A percentile compares a stretch with the other conserved stretches of the same genome.
phyloP scores from a whole-genome alignment of 129 eudicot genomes.

The Flaveria robusta region DNA sequence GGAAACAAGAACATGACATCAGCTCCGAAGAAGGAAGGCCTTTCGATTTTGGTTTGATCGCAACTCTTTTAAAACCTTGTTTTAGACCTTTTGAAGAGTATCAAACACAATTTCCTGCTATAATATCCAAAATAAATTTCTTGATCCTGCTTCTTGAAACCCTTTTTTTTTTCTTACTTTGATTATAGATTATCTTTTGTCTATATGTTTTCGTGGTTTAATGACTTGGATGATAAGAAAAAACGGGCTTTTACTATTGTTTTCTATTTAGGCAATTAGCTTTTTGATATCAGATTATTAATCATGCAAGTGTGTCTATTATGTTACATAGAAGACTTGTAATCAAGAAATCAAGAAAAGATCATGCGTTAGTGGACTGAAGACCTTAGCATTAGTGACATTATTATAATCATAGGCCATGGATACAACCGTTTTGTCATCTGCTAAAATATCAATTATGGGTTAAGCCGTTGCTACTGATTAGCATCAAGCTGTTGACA shows the following conservation, averaged over 20 bases:
- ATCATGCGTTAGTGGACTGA: no score
- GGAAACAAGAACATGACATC: conserved; percentile 59
- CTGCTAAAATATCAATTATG: no score
- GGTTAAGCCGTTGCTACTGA: no score
- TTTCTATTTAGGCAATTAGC: neutral
- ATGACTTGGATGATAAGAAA: neutral
- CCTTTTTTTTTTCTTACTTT: neutral
- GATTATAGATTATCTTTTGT: neutral
- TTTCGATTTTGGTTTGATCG: conserved; percentile 55
- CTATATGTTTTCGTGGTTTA: neutral
- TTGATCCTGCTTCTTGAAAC: neutral
- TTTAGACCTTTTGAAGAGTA: neutral
- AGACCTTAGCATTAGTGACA: no score
- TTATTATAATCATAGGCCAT: no score
- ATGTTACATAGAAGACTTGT: no score
- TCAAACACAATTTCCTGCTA: neutral
- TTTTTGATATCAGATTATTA: neutral
- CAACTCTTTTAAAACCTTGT: neutral
- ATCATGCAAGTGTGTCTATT: neutral
- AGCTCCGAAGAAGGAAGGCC: conserved; percentile 71
- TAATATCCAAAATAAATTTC: neutral
- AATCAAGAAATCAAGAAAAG: no score
- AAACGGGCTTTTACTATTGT: neutral
- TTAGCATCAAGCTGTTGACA: no score
- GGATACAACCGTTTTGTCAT: no score